Percentiles rank a stretch among this genome's conserved stretches.
Conservation (phyloP, 78 protist genomes). For the Dictyostelium brefeldianum region DNA sequence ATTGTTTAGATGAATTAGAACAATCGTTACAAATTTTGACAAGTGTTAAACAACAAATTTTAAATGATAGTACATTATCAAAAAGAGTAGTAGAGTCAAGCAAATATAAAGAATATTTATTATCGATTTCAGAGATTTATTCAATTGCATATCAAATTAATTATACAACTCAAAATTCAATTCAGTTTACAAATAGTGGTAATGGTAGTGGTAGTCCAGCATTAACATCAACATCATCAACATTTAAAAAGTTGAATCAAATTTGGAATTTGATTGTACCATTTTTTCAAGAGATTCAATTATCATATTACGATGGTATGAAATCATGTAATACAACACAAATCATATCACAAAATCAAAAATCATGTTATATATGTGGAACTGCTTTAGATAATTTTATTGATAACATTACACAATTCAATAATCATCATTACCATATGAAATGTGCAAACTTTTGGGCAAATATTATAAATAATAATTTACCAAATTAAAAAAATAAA, state of each 20-base stretch:
- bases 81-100: constrained; percentile 4
- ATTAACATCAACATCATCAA: neutral
- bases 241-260: neutral
- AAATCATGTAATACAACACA: constrained; percentile 25
- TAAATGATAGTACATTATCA: neutral
- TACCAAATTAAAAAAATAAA: constrained; percentile 14
- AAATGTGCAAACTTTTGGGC: constrained; percentile 81
- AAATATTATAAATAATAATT: constrained; percentile 46
- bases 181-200: neutral
- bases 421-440: constrained; percentile 39
- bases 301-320: constrained; percentile 30
- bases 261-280: constrained; percentile 35
- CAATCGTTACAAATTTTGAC: constrained; percentile 5
- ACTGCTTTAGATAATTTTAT: constrained; percentile 4
- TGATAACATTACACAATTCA: constrained; percentile 33
- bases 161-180: neutral
- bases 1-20: constrained; percentile 50
- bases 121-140: constrained; percentile 40
- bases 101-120: constrained; percentile 48
- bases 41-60: neutral
- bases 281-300: constrained; percentile 20
- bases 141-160: constrained; percentile 36
- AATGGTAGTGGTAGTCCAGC: neutral
- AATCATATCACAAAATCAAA: neutral
- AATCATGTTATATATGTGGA: constrained; percentile 67